phyloP scores from a whole-genome alignment of 1,284 basidiomycete species.

The Leccinum pallidistipes region DNA sequence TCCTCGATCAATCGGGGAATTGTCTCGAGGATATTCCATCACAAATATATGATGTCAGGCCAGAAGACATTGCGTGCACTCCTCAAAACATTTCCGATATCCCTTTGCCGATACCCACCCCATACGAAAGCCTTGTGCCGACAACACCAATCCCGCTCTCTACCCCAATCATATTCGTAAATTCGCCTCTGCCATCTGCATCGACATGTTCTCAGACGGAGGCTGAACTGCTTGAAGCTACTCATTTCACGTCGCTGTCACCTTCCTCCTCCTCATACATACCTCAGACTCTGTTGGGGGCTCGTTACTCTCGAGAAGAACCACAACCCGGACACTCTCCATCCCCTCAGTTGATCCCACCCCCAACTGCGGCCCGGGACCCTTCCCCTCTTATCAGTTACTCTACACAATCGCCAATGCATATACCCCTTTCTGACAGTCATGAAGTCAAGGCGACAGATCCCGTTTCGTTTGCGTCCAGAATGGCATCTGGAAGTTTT shows the following conservation, averaged over 20 bases:
- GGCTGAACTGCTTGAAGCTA: neutral
- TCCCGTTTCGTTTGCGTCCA: neutral
- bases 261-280: neutral
- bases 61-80: conserved; percentile 24
- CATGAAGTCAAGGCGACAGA: neutral
- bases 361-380: conserved; percentile 10
- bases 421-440: neutral
- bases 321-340: neutral
- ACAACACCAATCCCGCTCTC: neutral
- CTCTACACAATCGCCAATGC: conserved; percentile 3
- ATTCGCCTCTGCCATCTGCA: neutral
- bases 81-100: conserved; percentile 3
- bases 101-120: neutral
- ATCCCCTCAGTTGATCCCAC: conserved; percentile 22
- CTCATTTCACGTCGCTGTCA: neutral
- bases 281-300: conserved; percentile 4
- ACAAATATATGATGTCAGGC: conserved; percentile 12
- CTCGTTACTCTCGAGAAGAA: neutral
- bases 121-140: neutral
- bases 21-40: conserved; percentile 20
- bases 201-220: neutral
- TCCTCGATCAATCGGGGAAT: conserved; percentile 23
- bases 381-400: conserved; percentile 1
- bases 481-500: neutral
- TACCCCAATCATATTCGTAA: neutral